Conservation (phyloP, 2,329 filamentous ascomycete genomes). For the Paracorniculantispora psalliotae region DNA sequence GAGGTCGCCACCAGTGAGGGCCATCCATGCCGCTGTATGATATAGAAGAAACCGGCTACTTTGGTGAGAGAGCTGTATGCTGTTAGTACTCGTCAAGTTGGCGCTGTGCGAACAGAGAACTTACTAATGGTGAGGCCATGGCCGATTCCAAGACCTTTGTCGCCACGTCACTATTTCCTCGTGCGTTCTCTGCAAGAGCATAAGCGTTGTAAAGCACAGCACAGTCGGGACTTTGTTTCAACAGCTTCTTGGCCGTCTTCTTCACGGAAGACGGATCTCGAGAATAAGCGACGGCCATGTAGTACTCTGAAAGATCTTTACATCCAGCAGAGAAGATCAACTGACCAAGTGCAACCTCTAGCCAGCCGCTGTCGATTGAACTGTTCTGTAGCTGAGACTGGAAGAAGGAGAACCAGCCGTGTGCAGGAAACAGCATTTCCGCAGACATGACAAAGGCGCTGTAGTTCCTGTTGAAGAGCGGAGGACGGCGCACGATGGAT, state of each 20-base stretch:
- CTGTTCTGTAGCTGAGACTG: not conserved
- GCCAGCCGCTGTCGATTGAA: not conserved
- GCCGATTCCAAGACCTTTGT: slow-evolving; percentile 63
- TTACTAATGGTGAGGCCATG: slow-evolving; percentile 35
- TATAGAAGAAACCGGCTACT: not conserved
- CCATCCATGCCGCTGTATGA: slow-evolving; percentile 60
- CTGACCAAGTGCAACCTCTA: slow-evolving; percentile 26
- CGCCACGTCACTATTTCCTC: slow-evolving; percentile 53
- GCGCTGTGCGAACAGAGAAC: slow-evolving; percentile 7
- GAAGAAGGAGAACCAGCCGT: not conserved
- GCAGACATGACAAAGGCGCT: not conserved
- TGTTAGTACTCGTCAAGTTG: not conserved
- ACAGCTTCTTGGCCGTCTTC: slow-evolving; percentile 69
- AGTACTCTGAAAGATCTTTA: slow-evolving; percentile 56
- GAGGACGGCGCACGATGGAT: slow-evolving; percentile 5
- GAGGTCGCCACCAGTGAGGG: slow-evolving; percentile 37
- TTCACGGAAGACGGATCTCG: slow-evolving; percentile 52
- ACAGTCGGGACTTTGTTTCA: slow-evolving; percentile 64
- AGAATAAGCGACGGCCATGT: slow-evolving; percentile 60
- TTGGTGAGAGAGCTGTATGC: not conserved
- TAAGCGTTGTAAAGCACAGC: slow-evolving; percentile 73
- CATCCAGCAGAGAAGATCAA: slow-evolving; percentile 43
- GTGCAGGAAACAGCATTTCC: not conserved
- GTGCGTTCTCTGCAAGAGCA: slow-evolving; percentile 62
- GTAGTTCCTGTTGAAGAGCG: not conserved